Evolutionary conservation across 305 asterid species (phyloP).

Genomic region (Fraxinus albicans): DNA sequence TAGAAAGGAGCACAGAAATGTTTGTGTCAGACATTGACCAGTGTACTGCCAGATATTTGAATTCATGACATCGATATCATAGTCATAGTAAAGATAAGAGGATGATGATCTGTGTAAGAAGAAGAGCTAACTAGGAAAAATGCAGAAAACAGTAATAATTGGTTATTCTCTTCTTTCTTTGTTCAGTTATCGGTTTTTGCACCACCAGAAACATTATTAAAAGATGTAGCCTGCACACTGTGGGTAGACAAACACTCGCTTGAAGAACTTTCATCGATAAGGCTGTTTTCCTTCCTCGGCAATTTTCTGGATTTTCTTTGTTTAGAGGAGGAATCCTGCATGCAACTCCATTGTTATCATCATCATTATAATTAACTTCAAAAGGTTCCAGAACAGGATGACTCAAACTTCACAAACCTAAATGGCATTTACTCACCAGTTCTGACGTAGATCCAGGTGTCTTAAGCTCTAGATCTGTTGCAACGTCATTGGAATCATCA

Average conservation of each 20-base stretch:
- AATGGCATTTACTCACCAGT: slow-evolving; percentile 52
- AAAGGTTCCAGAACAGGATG: background rate
- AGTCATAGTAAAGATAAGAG: background rate
- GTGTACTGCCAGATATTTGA: background rate
- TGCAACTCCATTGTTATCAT: slow-evolving; percentile 16
- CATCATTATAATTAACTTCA: slow-evolving; percentile 12
- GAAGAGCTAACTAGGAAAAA: slow-evolving; percentile 9
- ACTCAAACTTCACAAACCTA: background rate
- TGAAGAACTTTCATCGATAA: slow-evolving; percentile 69
- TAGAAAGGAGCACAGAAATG: slow-evolving; percentile 14
- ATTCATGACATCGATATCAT: background rate
- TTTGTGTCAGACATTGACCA: slow-evolving; percentile 10
- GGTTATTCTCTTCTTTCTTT: slow-evolving; percentile 23
- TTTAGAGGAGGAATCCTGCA: slow-evolving; percentile 67
- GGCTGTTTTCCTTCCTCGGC: slow-evolving; percentile 54
- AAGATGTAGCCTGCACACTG: slow-evolving; percentile 74
- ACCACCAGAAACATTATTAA: slow-evolving; percentile 64
- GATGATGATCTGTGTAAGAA: slow-evolving; percentile 1
- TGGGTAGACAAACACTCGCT: slow-evolving; percentile 83
- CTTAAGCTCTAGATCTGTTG: slow-evolving; percentile 97
- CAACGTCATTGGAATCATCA: slow-evolving; percentile 71
- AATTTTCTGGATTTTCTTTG: slow-evolving; percentile 55
- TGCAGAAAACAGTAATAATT: slow-evolving; percentile 9
- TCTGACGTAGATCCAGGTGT: slow-evolving; percentile 92
- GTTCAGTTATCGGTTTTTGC: slow-evolving; percentile 45